phyloP scores from a whole-genome alignment of 768 basidiomycete species.

The Collybiopsis luxurians region DNA sequence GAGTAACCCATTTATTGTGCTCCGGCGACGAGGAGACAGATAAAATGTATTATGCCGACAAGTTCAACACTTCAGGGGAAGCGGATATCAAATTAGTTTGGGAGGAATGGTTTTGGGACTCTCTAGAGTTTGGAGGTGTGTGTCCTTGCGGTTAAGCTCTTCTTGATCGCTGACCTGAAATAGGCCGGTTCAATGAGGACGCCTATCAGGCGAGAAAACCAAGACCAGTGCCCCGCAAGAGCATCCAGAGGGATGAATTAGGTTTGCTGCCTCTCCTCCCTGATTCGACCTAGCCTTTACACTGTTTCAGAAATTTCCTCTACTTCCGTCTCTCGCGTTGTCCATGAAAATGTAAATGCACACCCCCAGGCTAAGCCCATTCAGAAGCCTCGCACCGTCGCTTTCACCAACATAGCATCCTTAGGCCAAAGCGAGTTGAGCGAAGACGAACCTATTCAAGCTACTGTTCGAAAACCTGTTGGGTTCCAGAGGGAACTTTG shows the following conservation, averaged over 20 bases:
- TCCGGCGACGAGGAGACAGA: conserved; percentile 63
- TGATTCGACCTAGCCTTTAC: no score
- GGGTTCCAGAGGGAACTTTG: conserved; percentile 29
- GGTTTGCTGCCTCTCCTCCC: background rate
- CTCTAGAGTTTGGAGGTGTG: conserved; percentile 66
- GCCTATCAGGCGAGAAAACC: conserved; percentile 58
- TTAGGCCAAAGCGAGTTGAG: conserved; percentile 43
- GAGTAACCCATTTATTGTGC: conserved; percentile 85
- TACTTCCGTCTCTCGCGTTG: no score
- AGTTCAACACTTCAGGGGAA: conserved; percentile 68
- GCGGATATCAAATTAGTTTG: conserved; percentile 79
- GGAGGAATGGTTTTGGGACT: conserved; percentile 99
- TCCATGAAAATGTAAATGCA: background rate
- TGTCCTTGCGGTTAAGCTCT: background rate
- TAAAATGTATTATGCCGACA: conserved; percentile 78
- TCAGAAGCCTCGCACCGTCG: background rate
- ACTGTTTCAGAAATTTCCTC: no score
- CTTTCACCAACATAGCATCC: background rate
- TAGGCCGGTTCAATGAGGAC: conserved; percentile 64
- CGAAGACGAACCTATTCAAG: conserved; percentile 36
- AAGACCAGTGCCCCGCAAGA: conserved; percentile 51
- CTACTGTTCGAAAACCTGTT: conserved; percentile 46
- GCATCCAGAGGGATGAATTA: conserved; percentile 19
- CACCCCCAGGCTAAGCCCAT: background rate
- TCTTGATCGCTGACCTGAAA: background rate